These are phyloP conservation scores for Phylloporus scabripes DNA, from an alignment of 768 basidiomycete species.

Conservation along the genomic window DNA sequence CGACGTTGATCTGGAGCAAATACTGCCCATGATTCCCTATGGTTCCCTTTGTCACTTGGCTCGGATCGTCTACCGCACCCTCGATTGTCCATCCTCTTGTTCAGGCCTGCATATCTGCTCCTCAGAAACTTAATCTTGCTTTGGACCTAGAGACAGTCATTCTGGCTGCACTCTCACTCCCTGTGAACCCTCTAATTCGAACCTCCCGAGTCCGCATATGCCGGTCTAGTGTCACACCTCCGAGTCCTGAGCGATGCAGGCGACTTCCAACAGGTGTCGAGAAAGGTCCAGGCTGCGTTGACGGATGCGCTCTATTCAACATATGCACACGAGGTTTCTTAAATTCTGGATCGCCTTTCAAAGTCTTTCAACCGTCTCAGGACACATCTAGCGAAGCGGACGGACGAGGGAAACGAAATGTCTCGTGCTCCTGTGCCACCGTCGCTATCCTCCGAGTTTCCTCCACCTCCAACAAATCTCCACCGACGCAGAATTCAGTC, in stretches of 20 bases:
- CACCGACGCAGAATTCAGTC: slow-evolving; percentile 25
- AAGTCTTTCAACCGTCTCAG: slow-evolving; percentile 18
- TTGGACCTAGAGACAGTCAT: slow-evolving; percentile 44
- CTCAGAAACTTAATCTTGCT: slow-evolving; percentile 25
- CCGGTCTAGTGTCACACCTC: slow-evolving; percentile 40
- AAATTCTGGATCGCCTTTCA: slow-evolving; percentile 18
- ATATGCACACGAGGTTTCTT: slow-evolving; percentile 18
- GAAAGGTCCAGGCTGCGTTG: slow-evolving; percentile 15
- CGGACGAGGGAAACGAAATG: slow-evolving; percentile 1
- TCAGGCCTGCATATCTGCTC: slow-evolving; percentile 41
- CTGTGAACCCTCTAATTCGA: slow-evolving; percentile 13
- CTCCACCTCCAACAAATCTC: slow-evolving; percentile 9
- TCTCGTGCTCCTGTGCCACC: slow-evolving; percentile 11
- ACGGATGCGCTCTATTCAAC: slow-evolving; percentile 24
- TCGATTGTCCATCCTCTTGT: slow-evolving; percentile 38
- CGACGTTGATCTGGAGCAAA: slow-evolving; percentile 1
- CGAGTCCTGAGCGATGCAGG: slow-evolving; percentile 34
- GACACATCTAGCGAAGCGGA: slow-evolving; percentile 17
- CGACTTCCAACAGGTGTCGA: slow-evolving; percentile 24
- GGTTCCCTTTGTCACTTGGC: slow-evolving; percentile 29
- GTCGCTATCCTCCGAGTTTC: slow-evolving; percentile 9
- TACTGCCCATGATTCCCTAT: slow-evolving; percentile 20
- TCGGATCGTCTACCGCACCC: slow-evolving; percentile 31
- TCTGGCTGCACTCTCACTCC: slow-evolving; percentile 33
- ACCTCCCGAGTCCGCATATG: slow-evolving; percentile 29